Evolutionary conservation across 2,329 filamentous ascomycete genomes (phyloP), one percentile per base, ranked within the genome.

Genomic region (Fusarium sp.): DNA sequence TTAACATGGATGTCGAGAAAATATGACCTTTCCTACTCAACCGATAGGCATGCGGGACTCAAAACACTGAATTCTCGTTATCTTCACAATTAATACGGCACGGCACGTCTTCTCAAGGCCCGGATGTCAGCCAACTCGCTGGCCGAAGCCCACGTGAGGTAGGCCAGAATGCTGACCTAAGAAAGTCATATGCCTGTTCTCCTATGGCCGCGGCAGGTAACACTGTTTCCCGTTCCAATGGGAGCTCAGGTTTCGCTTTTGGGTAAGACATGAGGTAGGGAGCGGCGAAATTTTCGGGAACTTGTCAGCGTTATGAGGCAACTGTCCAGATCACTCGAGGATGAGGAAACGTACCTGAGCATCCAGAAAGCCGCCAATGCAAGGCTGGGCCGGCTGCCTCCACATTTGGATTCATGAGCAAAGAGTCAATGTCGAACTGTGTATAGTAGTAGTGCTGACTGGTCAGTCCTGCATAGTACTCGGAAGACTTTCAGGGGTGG

Each of bases 101-200:
- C 54, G 31, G 44, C 48, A 63, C 33, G 60, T 28, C 33, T 57
- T 55, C 38, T 66, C 61, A 61, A 68, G 74, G 76, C 70, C 74
- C 70, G 63, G 45, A 54, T 65, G 74, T 78, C 76, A 78, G 74
- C 76, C 68, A 66, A 28, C 45, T 62, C 45, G 56, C 66, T 69
- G 68, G 66, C 58, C 59, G 68, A 51, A 70, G 68, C 51, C 66
- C 74, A 77, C 66, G 75, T 77, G 76, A 77, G 73, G 55, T 41
- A 62, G 58, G 56, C 55, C 57, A 71, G 65, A 68, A 58, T 52
- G 51, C 59, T 44, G 47, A 57, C 51, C 65, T 51, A 63, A 66
- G 66, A 72, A 57, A 69, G 65, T 64, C 63, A 68, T 56, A 66
- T 54, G 68, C 57, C 52, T 42, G 57, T 35, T 49, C 26, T 38